phyloP scores from a whole-genome alignment of 1,284 basidiomycete species.

The Moesziomyces sp. region DNA sequence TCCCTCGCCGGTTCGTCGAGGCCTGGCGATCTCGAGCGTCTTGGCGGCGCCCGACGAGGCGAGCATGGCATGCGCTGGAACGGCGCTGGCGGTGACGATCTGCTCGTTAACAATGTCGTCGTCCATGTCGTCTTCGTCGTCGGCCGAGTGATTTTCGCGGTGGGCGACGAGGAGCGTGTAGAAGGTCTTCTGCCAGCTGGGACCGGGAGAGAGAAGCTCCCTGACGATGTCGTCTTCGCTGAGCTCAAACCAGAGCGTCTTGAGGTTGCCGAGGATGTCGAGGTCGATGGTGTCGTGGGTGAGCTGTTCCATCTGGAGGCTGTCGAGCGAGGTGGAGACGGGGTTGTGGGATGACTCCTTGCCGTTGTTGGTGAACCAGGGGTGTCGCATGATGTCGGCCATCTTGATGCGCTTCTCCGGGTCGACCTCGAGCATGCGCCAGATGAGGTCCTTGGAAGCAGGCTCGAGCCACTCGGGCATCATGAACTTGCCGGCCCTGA shows the following conservation, averaged over 20 bases:
- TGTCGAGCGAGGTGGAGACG: slow-evolving; percentile 54
- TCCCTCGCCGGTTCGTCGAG: slow-evolving; percentile 31
- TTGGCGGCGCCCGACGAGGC: slow-evolving; percentile 22
- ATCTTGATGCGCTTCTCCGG: slow-evolving; percentile 86
- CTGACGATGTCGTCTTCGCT: slow-evolving; percentile 55
- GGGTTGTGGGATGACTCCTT: slow-evolving; percentile 57
- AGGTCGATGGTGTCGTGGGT: slow-evolving; percentile 75
- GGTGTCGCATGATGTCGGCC: slow-evolving; percentile 84
- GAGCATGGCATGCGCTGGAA: slow-evolving; percentile 30
- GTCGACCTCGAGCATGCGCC: slow-evolving; percentile 87
- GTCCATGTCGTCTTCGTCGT: slow-evolving; percentile 63
- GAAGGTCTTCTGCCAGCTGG: slow-evolving; percentile 67
- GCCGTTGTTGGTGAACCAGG: slow-evolving; percentile 83
- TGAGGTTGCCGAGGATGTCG: slow-evolving; percentile 89
- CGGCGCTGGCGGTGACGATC: slow-evolving; percentile 34
- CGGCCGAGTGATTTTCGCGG: slow-evolving; percentile 63
- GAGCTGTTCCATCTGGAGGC: slow-evolving; percentile 68
- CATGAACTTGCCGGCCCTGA: slow-evolving; percentile 81
- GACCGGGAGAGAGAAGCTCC: slow-evolving; percentile 49
- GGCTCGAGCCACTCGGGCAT: slow-evolving; percentile 82
- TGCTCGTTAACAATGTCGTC: slow-evolving; percentile 40
- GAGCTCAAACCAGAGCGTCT: slow-evolving; percentile 80
- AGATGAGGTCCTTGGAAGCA: slow-evolving; percentile 83
- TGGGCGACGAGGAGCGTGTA: slow-evolving; percentile 64
- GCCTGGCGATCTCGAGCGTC: slow-evolving; percentile 39